phyloP scores from a whole-genome alignment of 805 yeast species.

The Cyberlindnera mississippiensis region DNA sequence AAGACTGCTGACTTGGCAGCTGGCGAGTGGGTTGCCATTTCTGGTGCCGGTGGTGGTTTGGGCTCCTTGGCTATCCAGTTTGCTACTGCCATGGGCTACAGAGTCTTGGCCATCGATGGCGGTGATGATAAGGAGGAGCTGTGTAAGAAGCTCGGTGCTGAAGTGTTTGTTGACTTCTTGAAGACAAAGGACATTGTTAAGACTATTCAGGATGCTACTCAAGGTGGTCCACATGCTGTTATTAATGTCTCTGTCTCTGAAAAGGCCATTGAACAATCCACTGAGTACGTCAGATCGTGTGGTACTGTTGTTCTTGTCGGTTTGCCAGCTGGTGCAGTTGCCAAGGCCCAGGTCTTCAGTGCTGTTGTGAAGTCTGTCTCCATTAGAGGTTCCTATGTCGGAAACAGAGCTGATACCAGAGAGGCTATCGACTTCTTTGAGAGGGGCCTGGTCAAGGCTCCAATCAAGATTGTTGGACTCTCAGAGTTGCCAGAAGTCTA shows the following conservation, averaged over 20 bases:
- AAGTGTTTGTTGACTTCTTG: conserved; percentile 54
- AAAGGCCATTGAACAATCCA: conserved; percentile 44
- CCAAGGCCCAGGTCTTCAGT: conserved; percentile 41
- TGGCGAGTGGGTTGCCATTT: conserved; percentile 70
- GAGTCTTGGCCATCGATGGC: conserved; percentile 70
- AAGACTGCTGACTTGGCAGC: conserved; percentile 53
- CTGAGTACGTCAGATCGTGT: conserved; percentile 49
- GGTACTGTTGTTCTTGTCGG: conserved; percentile 65
- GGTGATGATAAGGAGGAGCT: conserved; percentile 63
- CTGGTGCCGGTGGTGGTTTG: conserved; percentile 82
- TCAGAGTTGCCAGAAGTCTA: conserved; percentile 49
- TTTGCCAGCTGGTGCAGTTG: conserved; percentile 49
- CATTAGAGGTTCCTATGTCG: conserved; percentile 35
- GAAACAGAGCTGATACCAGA: conserved; percentile 36
- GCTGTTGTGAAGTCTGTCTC: conserved; percentile 45
- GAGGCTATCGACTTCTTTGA: conserved; percentile 67
- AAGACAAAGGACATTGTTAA: conserved; percentile 45
- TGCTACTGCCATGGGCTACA: conserved; percentile 70
- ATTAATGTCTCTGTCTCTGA: conserved; percentile 52
- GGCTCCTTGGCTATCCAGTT: conserved; percentile 74
- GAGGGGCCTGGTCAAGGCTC: conserved; percentile 61
- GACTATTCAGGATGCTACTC: conserved; percentile 42
- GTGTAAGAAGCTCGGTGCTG: conserved; percentile 57
- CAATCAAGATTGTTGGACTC: conserved; percentile 52
- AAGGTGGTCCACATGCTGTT: conserved; percentile 68